Conservation (phyloP, 1,139 yeast species). For the Pichia sp. region DNA sequence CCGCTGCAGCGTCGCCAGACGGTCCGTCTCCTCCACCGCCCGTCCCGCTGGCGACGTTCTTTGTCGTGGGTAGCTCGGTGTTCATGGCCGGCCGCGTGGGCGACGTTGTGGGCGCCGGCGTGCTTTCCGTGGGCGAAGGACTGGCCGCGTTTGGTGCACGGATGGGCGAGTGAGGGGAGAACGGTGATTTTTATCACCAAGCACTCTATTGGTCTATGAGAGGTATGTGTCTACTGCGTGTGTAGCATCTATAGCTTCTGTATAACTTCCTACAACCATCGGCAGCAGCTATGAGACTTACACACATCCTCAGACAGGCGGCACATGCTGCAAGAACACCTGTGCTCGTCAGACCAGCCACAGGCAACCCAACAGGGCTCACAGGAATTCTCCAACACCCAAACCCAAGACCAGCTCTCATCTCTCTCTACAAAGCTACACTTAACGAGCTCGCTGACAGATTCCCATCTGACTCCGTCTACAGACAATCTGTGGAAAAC, state of each 20-base stretch:
- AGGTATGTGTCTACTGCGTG: background rate
- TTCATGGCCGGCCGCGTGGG: conserved; percentile 67
- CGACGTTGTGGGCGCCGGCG: background rate
- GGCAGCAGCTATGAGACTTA: conserved; percentile 35
- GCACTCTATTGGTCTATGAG: background rate
- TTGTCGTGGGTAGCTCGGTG: conserved; percentile 84
- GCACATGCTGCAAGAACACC: conserved; percentile 38
- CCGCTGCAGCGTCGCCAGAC: too few relatives aligned
- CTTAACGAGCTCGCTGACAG: conserved; percentile 49
- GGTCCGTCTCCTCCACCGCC: too few relatives aligned
- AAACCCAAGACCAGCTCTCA: conserved; percentile 74
- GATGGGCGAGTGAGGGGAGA: background rate
- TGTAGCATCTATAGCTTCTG: background rate
- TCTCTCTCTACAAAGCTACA: conserved; percentile 66
- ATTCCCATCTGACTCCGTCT: conserved; percentile 66
- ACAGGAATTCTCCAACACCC: conserved; percentile 78
- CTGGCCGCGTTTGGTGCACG: conserved; percentile 1
- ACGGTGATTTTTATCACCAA: background rate
- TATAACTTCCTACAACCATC: too few relatives aligned
- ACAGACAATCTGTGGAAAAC: conserved; percentile 69
- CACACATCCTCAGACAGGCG: conserved; percentile 38
- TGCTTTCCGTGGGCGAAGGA: background rate
- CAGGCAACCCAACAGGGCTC: conserved; percentile 73
- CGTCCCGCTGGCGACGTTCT: conserved; percentile 55
- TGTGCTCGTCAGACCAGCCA: conserved; percentile 58